Evolutionary conservation across 208 protist species (phyloP).

Genomic region (Acanthamoeba culbertsoni): DNA sequence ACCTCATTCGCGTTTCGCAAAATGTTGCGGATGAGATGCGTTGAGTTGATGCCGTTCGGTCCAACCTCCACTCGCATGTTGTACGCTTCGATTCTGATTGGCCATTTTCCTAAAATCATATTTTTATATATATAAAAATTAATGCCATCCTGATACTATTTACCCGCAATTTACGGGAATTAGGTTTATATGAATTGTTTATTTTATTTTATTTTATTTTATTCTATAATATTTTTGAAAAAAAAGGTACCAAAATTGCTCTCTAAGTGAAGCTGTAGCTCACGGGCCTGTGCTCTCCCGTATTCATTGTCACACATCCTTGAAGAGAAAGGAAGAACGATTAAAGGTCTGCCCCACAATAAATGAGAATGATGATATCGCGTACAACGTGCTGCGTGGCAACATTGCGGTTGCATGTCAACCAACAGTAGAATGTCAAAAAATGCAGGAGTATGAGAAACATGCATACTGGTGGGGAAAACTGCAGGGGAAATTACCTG

Average conservation of each 20-base stretch:
- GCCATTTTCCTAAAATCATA: constrained; percentile 18
- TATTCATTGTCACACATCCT: constrained; percentile 41
- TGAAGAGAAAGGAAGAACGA: background rate
- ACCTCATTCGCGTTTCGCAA: background rate
- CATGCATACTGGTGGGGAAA: background rate
- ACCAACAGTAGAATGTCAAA: background rate
- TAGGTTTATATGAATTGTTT: too few species aligned
- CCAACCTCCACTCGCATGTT: constrained; percentile 48
- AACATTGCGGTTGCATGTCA: background rate
- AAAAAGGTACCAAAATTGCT: background rate
- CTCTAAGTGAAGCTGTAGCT: constrained; percentile 23
- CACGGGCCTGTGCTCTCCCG: constrained; percentile 11
- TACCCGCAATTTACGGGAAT: background rate
- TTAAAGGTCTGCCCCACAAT: background rate
- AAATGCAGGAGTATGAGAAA: background rate
- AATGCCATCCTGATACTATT: background rate
- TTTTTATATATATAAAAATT: background rate
- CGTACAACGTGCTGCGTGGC: background rate
- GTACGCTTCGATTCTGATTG: background rate
- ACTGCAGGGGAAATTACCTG: background rate
- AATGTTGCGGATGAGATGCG: constrained; percentile 30
- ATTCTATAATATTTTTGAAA: background rate
- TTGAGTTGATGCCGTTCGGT: constrained; percentile 7
- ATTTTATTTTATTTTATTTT: too few species aligned
- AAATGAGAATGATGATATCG: background rate